Conservation (phyloP, 352 stramenopile genomes). For the Phytophthora cryptogea region DNA sequence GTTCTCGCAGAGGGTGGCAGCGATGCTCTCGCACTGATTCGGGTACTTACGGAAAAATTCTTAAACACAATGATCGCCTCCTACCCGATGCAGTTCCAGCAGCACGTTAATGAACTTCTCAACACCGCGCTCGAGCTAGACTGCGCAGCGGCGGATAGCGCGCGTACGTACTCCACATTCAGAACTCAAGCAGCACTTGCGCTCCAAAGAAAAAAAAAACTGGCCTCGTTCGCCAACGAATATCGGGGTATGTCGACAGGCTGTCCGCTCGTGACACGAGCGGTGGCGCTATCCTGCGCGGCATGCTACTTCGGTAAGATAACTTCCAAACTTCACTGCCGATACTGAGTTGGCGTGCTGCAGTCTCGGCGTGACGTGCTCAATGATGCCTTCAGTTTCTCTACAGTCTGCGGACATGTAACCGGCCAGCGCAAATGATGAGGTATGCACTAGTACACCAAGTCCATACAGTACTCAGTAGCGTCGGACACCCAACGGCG, state of each 20-base stretch:
- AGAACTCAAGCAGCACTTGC: conserved; percentile 99
- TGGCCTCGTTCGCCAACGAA: conserved; percentile 97
- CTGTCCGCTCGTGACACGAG: too few relatives aligned
- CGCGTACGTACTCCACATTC: conserved; percentile 99
- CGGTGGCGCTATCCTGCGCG: conserved; percentile 96
- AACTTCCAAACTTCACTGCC: conserved; percentile 94
- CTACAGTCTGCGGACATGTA: conserved; percentile 95
- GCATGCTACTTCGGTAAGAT: conserved; percentile 89
- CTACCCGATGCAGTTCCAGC: conserved; percentile 97
- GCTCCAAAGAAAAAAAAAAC: conserved; percentile 97
- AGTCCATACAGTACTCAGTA: too few relatives aligned
- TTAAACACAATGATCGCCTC: conserved; percentile 99
- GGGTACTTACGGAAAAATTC: conserved; percentile 99
- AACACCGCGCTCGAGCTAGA: conserved; percentile 97
- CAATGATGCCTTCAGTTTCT: conserved; percentile 98
- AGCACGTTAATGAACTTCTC: conserved; percentile 99
- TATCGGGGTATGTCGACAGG: conserved; percentile 97
- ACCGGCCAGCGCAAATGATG: conserved; percentile 78
- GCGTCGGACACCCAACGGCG: too few relatives aligned
- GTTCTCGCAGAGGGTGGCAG: conserved; percentile 99
- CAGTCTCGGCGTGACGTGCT: conserved; percentile 97
- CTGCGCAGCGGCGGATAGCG: conserved; percentile 97
- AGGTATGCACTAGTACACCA: too few relatives aligned
- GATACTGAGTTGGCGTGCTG: conserved; percentile 98
- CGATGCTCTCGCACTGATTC: conserved; percentile 99